Base-by-base conservation (phyloP, 1,284 basidiomycete species). In the Moesziomyces sp. region DNA sequence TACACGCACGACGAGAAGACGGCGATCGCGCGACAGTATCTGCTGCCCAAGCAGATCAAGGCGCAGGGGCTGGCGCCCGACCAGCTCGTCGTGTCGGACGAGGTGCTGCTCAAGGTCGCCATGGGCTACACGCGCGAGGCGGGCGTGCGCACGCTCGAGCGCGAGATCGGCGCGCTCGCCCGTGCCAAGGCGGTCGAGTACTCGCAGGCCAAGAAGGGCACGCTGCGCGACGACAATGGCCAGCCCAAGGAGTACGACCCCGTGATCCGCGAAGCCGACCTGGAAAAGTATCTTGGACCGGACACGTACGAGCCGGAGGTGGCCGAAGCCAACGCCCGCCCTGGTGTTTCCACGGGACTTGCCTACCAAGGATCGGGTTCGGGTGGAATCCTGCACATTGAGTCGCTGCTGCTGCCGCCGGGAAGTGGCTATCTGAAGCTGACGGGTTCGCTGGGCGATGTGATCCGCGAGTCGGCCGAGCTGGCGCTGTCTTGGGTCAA, bases 351-450 rank as follows among this genome's bases (percentile, higher is more conserved):
- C 5, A 94, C 93, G 74, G 93, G 93, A 0, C 87, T 95, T 19
- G 93, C 94, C 14, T 94, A 96, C 46, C 92, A 90, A 77, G 93
- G 93, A 3, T 90, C 91, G 85, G 93, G 93, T 2, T 92, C 93
- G 77, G 93, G 94, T 26, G 92, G 91, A 0, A 90, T 94, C 60
- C 79, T 96, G 48, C 91, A 92, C 8, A 91, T 94, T 21, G 92
- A 94, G 85, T 91, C 89, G 44, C 89, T 90, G 28, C 87, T 88
- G 10, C 87, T 93, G 3, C 82, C 82, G 5, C 92, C 92, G 3
- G 92, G 92, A 3, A 85, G 84, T 19, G 92, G 92, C 3, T 85
- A 86, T 72, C 85, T 94, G 76, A 91, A 90, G 84, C 84, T 93
- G 70, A 94, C 93, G 0, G 93, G 93, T 11, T 91, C 90, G 69